A percentile compares a stretch with the other conserved stretches of the same genome.
These are phyloP conservation scores for Fusarium nematophilum DNA, from an alignment of 2,329 filamentous ascomycete species.

Conservation along the genomic window DNA sequence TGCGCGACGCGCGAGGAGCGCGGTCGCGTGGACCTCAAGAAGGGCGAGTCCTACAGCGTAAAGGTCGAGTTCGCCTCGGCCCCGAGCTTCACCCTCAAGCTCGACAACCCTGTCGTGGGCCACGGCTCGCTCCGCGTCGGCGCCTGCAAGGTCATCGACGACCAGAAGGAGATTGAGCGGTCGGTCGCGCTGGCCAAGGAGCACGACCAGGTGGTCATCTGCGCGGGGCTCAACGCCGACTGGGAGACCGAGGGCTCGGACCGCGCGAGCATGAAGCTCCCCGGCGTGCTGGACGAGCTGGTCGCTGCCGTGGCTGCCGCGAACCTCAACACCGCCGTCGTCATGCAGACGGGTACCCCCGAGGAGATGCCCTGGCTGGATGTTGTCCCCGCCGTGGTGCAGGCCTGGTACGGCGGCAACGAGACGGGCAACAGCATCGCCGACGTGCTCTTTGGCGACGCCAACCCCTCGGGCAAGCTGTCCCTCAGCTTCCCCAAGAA, in stretches of 20 bases:
- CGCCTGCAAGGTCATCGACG: constrained; percentile 67
- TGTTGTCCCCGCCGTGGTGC: constrained; percentile 69
- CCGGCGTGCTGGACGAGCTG: constrained; percentile 76
- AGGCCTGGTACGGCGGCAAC: constrained; percentile 90
- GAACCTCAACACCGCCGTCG: constrained; percentile 77
- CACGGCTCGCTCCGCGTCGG: constrained; percentile 72
- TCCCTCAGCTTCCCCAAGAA: constrained; percentile 77
- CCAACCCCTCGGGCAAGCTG: constrained; percentile 80
- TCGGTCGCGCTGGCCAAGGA: constrained; percentile 75
- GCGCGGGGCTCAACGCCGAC: constrained; percentile 81
- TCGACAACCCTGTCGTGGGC: constrained; percentile 64
- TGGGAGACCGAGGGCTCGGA: constrained; percentile 87
- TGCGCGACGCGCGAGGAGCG: constrained; percentile 72
- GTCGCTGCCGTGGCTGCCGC: constrained; percentile 73
- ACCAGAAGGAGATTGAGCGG: constrained; percentile 69
- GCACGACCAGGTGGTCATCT: constrained; percentile 82
- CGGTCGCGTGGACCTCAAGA: constrained; percentile 66
- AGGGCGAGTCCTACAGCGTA: constrained; percentile 68
- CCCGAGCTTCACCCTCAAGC: constrained; percentile 65
- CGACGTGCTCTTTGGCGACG: constrained; percentile 79
- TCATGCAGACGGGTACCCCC: constrained; percentile 82
- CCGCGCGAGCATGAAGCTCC: constrained; percentile 81
- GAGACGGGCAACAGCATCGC: constrained; percentile 85
- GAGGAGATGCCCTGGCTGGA: constrained; percentile 77
- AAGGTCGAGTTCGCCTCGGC: constrained; percentile 70